Conservation (phyloP, 2,329 filamentous ascomycete genomes). For the Pyrenophora tritici-repentis region DNA sequence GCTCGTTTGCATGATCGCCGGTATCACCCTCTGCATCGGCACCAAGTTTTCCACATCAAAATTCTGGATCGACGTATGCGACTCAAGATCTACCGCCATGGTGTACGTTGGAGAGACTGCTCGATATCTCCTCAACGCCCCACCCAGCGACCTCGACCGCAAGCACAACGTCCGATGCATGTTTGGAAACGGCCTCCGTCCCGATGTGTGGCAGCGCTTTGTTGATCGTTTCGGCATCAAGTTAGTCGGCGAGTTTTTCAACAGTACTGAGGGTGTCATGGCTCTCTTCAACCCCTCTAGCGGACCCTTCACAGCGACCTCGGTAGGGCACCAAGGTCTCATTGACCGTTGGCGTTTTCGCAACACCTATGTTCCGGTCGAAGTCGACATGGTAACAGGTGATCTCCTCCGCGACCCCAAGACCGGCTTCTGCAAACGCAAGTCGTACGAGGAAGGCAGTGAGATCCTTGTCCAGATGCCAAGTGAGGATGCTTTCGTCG, state of each 20-base stretch:
- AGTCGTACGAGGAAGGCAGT: slow-evolving; percentile 70
- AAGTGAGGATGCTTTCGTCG: slow-evolving; percentile 64
- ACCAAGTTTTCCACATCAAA: slow-evolving; percentile 69
- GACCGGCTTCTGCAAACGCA: slow-evolving; percentile 69
- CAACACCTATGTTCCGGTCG: slow-evolving; percentile 67
- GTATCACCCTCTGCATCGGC: slow-evolving; percentile 65
- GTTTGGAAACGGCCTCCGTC: slow-evolving; percentile 70
- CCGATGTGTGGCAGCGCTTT: slow-evolving; percentile 71
- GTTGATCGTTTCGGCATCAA: slow-evolving; percentile 66
- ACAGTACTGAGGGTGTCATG: slow-evolving; percentile 74
- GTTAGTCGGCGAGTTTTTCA: slow-evolving; percentile 75
- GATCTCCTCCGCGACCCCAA: slow-evolving; percentile 68
- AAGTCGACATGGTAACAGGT: slow-evolving; percentile 69
- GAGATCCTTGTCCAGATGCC: slow-evolving; percentile 73
- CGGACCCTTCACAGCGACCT: slow-evolving; percentile 65
- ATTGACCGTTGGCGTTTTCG: slow-evolving; percentile 60
- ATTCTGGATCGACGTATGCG: slow-evolving; percentile 75
- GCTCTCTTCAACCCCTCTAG: slow-evolving; percentile 63
- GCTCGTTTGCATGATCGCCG: slow-evolving; percentile 60
- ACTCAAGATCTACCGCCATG: slow-evolving; percentile 70
- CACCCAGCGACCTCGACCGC: slow-evolving; percentile 65
- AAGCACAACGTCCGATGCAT: slow-evolving; percentile 64
- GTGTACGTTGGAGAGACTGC: slow-evolving; percentile 80
- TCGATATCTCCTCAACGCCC: slow-evolving; percentile 72
- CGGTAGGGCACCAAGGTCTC: slow-evolving; percentile 73